These are phyloP conservation scores for Abrus pulchellus DNA, from an alignment of 306 rosid species.

Conservation along the genomic window DNA sequence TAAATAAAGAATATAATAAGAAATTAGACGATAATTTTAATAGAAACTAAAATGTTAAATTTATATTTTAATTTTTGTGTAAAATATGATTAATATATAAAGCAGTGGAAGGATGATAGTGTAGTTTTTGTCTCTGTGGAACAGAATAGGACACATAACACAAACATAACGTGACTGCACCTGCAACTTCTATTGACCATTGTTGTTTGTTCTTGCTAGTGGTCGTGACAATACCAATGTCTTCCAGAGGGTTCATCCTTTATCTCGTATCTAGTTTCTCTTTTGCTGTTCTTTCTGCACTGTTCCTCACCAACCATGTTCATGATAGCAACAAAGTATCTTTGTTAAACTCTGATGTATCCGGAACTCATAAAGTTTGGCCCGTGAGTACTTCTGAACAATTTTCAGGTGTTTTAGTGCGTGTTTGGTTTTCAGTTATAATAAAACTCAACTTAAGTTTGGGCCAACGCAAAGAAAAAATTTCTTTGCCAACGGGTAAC, in stretches of 20 bases:
- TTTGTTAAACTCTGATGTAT: constrained; percentile 11
- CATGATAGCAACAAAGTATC: background rate
- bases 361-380: constrained; percentile 63
- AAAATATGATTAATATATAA: too few relatives aligned
- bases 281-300: constrained; percentile 60
- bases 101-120: too few relatives aligned
- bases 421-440: too few relatives aligned
- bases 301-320: constrained; percentile 50
- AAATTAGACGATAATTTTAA: too few relatives aligned
- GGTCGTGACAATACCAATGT: constrained; percentile 46
- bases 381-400: constrained; percentile 61
- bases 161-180: background rate
- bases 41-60: too few relatives aligned
- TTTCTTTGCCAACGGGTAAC: too few relatives aligned
- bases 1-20: too few relatives aligned
- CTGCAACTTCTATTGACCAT: background rate
- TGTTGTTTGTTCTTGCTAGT: background rate
- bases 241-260: constrained; percentile 59
- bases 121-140: background rate
- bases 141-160: background rate
- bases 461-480: too few relatives aligned
- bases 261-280: constrained; percentile 74
- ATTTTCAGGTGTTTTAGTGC: background rate
- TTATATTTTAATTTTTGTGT: too few relatives aligned
- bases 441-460: too few relatives aligned